These are phyloP conservation scores for Articulospora tetracladia DNA, from an alignment of 495 filamentous ascomycete species.

Conservation along the genomic window DNA sequence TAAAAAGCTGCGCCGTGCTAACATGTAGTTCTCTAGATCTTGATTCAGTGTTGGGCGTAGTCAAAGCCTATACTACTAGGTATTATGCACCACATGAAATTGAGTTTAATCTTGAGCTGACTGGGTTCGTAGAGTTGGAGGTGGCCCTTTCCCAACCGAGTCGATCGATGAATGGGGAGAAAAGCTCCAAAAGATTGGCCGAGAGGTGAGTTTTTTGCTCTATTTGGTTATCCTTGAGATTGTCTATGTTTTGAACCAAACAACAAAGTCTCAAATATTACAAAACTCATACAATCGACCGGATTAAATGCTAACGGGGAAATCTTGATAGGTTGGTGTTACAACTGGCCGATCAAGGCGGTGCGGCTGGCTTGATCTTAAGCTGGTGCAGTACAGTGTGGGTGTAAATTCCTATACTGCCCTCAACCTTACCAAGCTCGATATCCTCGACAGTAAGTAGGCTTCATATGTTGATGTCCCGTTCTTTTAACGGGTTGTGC, in stretches of 20 bases:
- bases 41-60: conserved; percentile 72
- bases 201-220: conserved; percentile 14
- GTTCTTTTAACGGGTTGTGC: background rate
- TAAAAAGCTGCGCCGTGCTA: background rate
- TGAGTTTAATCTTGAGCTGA: conserved; percentile 1
- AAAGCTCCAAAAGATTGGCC: conserved; percentile 43
- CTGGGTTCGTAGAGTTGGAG: conserved; percentile 50
- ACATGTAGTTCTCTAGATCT: conserved; percentile 18
- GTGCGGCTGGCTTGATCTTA: conserved; percentile 88
- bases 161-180: conserved; percentile 52
- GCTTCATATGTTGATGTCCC: background rate
- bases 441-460: conserved; percentile 64
- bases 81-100: background rate
- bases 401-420: conserved; percentile 24
- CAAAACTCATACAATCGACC: background rate
- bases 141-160: conserved; percentile 84
- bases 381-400: conserved; percentile 78
- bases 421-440: conserved; percentile 86
- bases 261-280: conserved; percentile 1
- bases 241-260: conserved; percentile 44
- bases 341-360: conserved; percentile 81
- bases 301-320: background rate
- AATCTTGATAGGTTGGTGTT: conserved; percentile 31
- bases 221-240: background rate
- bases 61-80: conserved; percentile 67